phyloP scores from a whole-genome alignment of 169 alveolate genomes.

The Miamiensis avidus region DNA sequence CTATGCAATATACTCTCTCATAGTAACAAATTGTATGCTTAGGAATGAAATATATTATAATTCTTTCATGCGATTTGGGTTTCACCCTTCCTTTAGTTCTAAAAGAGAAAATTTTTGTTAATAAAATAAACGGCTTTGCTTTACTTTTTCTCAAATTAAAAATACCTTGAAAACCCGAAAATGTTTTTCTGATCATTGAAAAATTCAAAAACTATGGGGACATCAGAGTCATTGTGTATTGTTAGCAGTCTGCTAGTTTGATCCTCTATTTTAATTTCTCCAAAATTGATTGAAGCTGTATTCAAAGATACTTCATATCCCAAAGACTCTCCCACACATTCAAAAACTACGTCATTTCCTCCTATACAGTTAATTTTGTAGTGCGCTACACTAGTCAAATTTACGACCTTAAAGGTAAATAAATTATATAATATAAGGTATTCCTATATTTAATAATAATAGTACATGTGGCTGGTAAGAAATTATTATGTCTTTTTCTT shows the following conservation, averaged over 20 bases:
- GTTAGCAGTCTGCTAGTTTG: constrained; percentile 74
- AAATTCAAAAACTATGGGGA: constrained; percentile 72
- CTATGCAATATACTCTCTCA: constrained; percentile 77
- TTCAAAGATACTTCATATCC: constrained; percentile 66
- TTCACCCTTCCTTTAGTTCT: constrained; percentile 67
- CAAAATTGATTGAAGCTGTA: constrained; percentile 71
- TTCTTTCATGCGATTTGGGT: constrained; percentile 67
- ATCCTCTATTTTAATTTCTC: constrained; percentile 70
- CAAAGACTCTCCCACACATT: constrained; percentile 69
- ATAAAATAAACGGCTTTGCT: too few species aligned
- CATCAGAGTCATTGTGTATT: constrained; percentile 73
- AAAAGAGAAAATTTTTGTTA: not conserved
- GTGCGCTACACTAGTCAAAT: constrained; percentile 60
- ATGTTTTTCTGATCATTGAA: constrained; percentile 65
- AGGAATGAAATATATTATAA: constrained; percentile 80
- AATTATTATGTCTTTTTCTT: not conserved
- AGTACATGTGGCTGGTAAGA: not conserved
- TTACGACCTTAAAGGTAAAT: constrained; percentile 59
- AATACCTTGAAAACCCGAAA: constrained; percentile 45
- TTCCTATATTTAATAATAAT: too few species aligned
- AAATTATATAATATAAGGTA: constrained; percentile 11
- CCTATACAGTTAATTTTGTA: constrained; percentile 67
- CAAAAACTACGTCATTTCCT: constrained; percentile 73
- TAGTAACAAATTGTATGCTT: constrained; percentile 71
- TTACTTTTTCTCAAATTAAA: too few species aligned